A percentile compares a stretch with the other conserved stretches of the same genome.
These are phyloP conservation scores for Phytopythium boreale DNA, from an alignment of 352 stramenopile species.

Conservation along the genomic window DNA sequence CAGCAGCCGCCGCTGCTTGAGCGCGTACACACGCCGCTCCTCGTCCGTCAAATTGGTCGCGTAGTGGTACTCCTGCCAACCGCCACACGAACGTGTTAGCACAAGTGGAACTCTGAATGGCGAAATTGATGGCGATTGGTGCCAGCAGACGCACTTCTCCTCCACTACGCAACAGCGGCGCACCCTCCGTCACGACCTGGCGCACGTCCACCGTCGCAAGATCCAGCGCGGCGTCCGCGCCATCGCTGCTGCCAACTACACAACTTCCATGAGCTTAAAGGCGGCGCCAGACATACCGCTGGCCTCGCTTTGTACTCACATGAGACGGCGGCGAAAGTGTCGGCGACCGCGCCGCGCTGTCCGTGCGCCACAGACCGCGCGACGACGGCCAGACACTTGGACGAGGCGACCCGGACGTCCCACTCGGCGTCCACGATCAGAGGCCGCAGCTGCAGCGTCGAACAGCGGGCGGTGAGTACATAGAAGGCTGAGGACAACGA, in stretches of 20 bases:
- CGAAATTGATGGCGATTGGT: no score
- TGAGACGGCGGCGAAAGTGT: constrained; percentile 41
- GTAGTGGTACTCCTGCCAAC: constrained; percentile 70
- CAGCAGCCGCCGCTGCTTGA: constrained; percentile 66
- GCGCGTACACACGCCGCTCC: constrained; percentile 42
- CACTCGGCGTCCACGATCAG: constrained; percentile 54
- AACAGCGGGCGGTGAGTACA: no score
- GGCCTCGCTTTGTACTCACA: constrained; percentile 23
- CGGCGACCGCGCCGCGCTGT: constrained; percentile 26
- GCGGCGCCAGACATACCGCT: neutral
- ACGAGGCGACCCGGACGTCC: constrained; percentile 71
- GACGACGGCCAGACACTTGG: constrained; percentile 60
- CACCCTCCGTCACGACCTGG: constrained; percentile 53
- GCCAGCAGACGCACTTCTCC: constrained; percentile 42
- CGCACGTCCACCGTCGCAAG: constrained; percentile 55
- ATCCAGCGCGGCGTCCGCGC: constrained; percentile 36
- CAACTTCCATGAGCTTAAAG: neutral
- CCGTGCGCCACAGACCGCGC: constrained; percentile 30
- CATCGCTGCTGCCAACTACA: constrained; percentile 45
- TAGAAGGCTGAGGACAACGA: no score
- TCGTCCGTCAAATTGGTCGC: constrained; percentile 49
- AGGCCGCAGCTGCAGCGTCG: constrained; percentile 32
- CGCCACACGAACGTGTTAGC: neutral
- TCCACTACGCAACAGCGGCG: constrained; percentile 67
- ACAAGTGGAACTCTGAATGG: neutral